Percentiles rank a stretch among this genome's conserved stretches.
Conservation (phyloP, 768 basidiomycete genomes). For the Suillus discolor region DNA sequence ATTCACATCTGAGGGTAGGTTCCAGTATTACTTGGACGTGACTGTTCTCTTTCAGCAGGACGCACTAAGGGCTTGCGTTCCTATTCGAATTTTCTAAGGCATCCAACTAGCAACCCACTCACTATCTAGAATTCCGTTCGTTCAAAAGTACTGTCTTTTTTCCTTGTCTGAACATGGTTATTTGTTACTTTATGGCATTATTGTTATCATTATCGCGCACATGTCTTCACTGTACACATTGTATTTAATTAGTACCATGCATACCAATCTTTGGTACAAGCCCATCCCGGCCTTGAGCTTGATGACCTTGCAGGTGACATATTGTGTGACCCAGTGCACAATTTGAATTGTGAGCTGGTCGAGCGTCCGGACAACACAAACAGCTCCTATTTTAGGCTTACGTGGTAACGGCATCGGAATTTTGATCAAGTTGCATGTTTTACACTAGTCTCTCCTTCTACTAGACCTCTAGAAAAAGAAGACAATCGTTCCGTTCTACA, state of each 20-base stretch:
- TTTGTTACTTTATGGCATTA: background rate
- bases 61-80: constrained; percentile 61
- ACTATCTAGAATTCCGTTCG: constrained; percentile 16
- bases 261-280: background rate
- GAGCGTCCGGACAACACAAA: background rate
- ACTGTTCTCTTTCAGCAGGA: constrained; percentile 69
- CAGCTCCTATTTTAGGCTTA: background rate
- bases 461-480: background rate
- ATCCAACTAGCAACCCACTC: constrained; percentile 45
- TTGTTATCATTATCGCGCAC: background rate
- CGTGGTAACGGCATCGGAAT: background rate
- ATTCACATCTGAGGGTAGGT: background rate
- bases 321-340: background rate
- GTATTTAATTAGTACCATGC: background rate
- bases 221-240: background rate
- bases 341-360: no score
- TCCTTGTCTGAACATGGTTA: background rate
- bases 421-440: background rate
- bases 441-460: background rate
- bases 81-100: constrained; percentile 55
- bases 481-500: background rate
- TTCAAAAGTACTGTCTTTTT: background rate
- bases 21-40: constrained; percentile 73
- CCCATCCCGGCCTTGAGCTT: background rate
- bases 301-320: background rate